These are phyloP conservation scores for Fraxinus quadrangulata DNA, from an alignment of 257 asterid species.

Conservation along the genomic window DNA sequence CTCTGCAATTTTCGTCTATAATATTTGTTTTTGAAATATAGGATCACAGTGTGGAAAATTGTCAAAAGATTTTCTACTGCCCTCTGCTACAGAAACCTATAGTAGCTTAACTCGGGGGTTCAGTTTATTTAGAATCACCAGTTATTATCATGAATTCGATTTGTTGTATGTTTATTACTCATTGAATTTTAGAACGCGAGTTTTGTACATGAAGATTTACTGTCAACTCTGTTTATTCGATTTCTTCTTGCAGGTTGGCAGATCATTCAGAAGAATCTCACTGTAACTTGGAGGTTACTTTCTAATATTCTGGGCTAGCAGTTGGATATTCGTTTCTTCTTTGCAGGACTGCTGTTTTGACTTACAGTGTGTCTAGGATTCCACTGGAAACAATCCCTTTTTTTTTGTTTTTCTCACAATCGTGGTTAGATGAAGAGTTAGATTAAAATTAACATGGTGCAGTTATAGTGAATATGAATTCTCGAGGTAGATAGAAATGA, in stretches of 20 bases:
- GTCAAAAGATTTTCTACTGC: slow-evolving; percentile 27
- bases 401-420: background rate
- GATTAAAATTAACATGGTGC: background rate
- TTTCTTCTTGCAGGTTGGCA: slow-evolving; percentile 18
- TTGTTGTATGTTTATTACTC: background rate
- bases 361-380: background rate
- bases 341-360: background rate
- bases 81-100: slow-evolving; percentile 39
- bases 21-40: slow-evolving; percentile 43
- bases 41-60: slow-evolving; percentile 43
- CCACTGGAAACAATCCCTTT: too few species aligned
- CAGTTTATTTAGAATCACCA: slow-evolving; percentile 37
- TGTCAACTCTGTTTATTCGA: slow-evolving; percentile 12
- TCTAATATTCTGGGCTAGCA: background rate
- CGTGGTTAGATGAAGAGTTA: background rate
- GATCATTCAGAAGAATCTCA: background rate
- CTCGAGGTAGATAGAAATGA: too few species aligned
- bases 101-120: slow-evolving; percentile 29
- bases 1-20: slow-evolving; percentile 26
- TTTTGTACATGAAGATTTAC: slow-evolving; percentile 25
- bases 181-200: slow-evolving; percentile 31
- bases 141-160: slow-evolving; percentile 33
- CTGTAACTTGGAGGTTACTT: background rate
- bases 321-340: background rate
- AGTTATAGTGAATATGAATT: too few species aligned